Percentiles rank a stretch among this genome's conserved stretches.
These are phyloP conservation scores for Ambrosiella cleistominuta DNA, from an alignment of 2,329 filamentous ascomycete species.

Conservation along the genomic window DNA sequence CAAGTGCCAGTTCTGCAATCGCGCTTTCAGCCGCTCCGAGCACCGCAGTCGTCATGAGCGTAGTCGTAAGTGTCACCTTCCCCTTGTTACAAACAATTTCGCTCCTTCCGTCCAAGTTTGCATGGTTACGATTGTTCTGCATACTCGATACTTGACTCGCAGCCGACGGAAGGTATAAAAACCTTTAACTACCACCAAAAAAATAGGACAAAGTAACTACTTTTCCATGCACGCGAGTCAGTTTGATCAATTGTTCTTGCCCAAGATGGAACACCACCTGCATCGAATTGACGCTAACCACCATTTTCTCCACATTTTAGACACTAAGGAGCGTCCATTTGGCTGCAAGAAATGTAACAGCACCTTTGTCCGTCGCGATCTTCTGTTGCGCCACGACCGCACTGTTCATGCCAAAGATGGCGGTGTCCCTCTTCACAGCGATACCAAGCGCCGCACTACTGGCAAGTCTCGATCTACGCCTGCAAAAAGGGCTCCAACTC, in stretches of 20 bases:
- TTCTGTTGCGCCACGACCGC: slow-evolving; percentile 89
- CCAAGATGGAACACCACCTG: too few relatives aligned
- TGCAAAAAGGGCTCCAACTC: slow-evolving; percentile 59
- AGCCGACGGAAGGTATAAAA: too few relatives aligned
- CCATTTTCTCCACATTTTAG: slow-evolving; percentile 26
- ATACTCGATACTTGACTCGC: too few relatives aligned
- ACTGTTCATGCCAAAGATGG: slow-evolving; percentile 98
- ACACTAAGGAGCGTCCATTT: slow-evolving; percentile 97
- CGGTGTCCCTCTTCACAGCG: slow-evolving; percentile 80
- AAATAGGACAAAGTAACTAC: too few relatives aligned
- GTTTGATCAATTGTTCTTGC: too few relatives aligned
- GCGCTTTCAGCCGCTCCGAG: slow-evolving; percentile 93
- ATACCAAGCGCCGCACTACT: slow-evolving; percentile 69
- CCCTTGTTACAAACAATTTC: slow-evolving; percentile 5
- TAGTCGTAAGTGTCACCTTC: slow-evolving; percentile 59
- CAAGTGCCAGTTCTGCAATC: slow-evolving; percentile 97
- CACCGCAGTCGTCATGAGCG: slow-evolving; percentile 93
- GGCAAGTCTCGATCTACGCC: slow-evolving; percentile 49
- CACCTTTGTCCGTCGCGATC: slow-evolving; percentile 93
- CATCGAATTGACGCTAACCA: too few relatives aligned
- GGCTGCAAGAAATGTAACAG: slow-evolving; percentile 97
- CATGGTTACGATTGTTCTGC: too few relatives aligned
- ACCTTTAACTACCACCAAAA: too few relatives aligned
- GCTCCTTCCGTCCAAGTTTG: background rate
- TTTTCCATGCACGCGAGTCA: too few relatives aligned